Evolutionary conservation across 2,329 filamentous ascomycete species (phyloP).

Genomic region (Acephala macrosclerotiorum): DNA sequence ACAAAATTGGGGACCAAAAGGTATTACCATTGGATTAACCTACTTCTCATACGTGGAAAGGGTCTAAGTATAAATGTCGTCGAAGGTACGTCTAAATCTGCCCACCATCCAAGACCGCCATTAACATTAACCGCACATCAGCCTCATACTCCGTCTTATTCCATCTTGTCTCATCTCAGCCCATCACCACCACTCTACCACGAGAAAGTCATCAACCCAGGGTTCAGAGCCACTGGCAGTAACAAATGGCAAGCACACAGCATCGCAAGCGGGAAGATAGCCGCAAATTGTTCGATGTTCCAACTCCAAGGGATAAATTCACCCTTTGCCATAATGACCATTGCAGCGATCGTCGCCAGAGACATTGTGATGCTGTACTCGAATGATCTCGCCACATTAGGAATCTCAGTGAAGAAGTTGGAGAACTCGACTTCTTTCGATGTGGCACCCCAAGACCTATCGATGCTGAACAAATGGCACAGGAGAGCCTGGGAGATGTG

Average conservation of each 20-base stretch:
- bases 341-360: conserved; percentile 61
- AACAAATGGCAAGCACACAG: conserved; percentile 73
- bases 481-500: conserved; percentile 83
- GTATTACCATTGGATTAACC: conserved; percentile 7
- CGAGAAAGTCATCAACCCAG: conserved; percentile 79
- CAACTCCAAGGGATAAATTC: conserved; percentile 70
- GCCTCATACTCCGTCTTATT: not conserved
- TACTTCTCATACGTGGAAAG: not conserved
- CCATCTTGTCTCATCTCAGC: not conserved
- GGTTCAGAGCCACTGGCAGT: conserved; percentile 76
- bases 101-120: not conserved
- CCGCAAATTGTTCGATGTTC: conserved; percentile 74
- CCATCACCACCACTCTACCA: conserved; percentile 56
- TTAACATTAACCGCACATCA: not conserved
- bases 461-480: conserved; percentile 82
- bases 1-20: not conserved
- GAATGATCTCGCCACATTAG: conserved; percentile 78
- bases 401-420: conserved; percentile 84
- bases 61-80: not conserved
- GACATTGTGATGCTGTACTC: conserved; percentile 53
- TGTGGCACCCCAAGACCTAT: conserved; percentile 88
- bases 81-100: conserved; percentile 2
- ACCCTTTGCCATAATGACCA: conserved; percentile 66
- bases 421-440: conserved; percentile 82
- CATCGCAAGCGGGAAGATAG: conserved; percentile 77